These are phyloP conservation scores for Fusarium piperis DNA, from an alignment of 2,329 filamentous ascomycete species.

Conservation along the genomic window DNA sequence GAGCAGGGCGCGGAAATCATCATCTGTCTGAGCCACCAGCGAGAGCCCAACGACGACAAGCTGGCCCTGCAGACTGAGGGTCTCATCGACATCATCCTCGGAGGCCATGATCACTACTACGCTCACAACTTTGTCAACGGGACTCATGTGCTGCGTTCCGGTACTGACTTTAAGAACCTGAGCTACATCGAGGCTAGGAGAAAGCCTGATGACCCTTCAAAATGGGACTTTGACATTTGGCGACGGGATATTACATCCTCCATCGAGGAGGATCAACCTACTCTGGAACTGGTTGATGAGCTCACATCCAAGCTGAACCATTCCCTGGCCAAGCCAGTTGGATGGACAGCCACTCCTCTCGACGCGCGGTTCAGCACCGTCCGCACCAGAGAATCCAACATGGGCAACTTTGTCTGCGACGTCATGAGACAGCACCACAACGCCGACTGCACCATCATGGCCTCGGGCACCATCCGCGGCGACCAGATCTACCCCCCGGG, in stretches of 20 bases:
- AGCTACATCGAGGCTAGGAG: constrained; percentile 85
- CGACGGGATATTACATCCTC: constrained; percentile 77
- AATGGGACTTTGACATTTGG: constrained; percentile 83
- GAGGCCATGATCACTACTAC: constrained; percentile 93
- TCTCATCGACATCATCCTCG: constrained; percentile 84
- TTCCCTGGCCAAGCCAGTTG: constrained; percentile 83
- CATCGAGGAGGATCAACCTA: constrained; percentile 70
- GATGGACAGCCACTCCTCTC: constrained; percentile 82
- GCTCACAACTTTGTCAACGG: constrained; percentile 79
- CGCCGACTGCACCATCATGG: constrained; percentile 86
- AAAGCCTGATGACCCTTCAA: constrained; percentile 53
- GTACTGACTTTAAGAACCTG: constrained; percentile 91
- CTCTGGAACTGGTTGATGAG: constrained; percentile 70
- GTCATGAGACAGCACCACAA: constrained; percentile 86
- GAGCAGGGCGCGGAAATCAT: constrained; percentile 84
- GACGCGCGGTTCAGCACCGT: constrained; percentile 90
- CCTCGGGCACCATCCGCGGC: constrained; percentile 84
- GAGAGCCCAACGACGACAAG: constrained; percentile 90
- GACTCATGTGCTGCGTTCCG: constrained; percentile 85
- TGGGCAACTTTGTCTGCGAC: constrained; percentile 92
- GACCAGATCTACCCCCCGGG: constrained; percentile 90
- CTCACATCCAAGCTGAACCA: constrained; percentile 78
- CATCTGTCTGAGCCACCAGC: constrained; percentile 83
- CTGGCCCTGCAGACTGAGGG: constrained; percentile 79
- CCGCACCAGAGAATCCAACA: constrained; percentile 78